Conservation (phyloP, 2,329 filamentous ascomycete genomes). For the Penicillium aurantiogriseum region DNA sequence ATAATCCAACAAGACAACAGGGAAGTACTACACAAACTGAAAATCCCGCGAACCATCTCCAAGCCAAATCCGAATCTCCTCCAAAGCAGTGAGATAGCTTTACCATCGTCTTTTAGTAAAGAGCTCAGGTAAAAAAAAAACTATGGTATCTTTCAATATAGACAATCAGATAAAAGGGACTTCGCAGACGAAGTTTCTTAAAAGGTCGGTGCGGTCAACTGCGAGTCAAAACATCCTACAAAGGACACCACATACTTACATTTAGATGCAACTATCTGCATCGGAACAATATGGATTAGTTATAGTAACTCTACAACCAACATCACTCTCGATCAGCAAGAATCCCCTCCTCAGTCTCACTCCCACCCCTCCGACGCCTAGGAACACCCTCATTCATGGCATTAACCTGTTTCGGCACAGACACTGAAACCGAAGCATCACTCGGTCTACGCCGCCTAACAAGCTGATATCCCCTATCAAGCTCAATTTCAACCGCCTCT, state of each 20-base stretch:
- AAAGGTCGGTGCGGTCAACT: too few relatives aligned
- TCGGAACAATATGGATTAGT: background rate
- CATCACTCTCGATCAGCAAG: conserved; percentile 13
- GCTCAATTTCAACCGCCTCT: conserved; percentile 80
- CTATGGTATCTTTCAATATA: background rate
- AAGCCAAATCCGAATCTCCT: too few relatives aligned
- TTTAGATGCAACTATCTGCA: background rate
- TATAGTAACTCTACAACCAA: background rate
- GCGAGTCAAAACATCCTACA: background rate
- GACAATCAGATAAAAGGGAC: background rate
- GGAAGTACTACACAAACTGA: too few relatives aligned
- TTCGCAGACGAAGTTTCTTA: background rate
- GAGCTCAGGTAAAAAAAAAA: background rate
- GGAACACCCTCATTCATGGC: conserved; percentile 32
- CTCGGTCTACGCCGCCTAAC: conserved; percentile 54
- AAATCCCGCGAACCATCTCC: too few relatives aligned
- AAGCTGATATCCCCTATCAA: conserved; percentile 81
- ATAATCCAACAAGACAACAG: too few relatives aligned
- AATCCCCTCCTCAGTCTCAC: conserved; percentile 21
- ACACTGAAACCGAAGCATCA: conserved; percentile 22
- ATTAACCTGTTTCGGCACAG: conserved; percentile 13
- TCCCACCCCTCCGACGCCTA: conserved; percentile 24
- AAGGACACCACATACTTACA: background rate
- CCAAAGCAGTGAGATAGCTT: too few relatives aligned
- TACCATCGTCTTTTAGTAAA: too few relatives aligned